A percentile compares a stretch with the other conserved stretches of the same genome.
Conservation (phyloP, 306 rosid species). For the Potentilla sterilis region DNA sequence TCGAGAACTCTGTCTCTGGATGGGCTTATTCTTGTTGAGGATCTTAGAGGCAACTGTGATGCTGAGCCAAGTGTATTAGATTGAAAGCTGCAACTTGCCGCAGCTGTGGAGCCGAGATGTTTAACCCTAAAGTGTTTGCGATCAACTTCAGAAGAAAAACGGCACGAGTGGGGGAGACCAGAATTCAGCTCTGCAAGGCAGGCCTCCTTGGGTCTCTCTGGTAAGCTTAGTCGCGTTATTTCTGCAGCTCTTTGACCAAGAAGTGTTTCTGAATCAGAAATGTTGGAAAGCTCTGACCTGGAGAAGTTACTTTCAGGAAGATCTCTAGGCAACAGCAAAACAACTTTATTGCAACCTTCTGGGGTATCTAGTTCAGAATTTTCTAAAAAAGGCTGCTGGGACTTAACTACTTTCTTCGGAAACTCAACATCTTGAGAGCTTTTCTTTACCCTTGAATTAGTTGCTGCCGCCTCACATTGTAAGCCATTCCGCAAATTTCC, state of each 20-base stretch:
- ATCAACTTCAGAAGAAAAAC: conserved; percentile 37
- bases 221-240: conserved; percentile 35
- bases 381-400: conserved; percentile 29
- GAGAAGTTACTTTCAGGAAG: conserved; percentile 33
- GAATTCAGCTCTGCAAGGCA: conserved; percentile 29
- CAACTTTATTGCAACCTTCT: conserved; percentile 45
- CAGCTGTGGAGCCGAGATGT: conserved; percentile 31
- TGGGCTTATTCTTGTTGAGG: conserved; percentile 44
- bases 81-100: conserved; percentile 28
- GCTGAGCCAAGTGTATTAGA: conserved; percentile 36
- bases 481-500: conserved; percentile 25
- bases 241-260: conserved; percentile 40
- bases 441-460: conserved; percentile 24
- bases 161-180: conserved; percentile 39
- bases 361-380: conserved; percentile 30
- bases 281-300: conserved; percentile 28
- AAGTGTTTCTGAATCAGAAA: conserved; percentile 37
- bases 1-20: conserved; percentile 43
- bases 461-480: conserved; percentile 34
- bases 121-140: conserved; percentile 35
- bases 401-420: conserved; percentile 38
- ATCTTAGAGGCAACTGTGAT: conserved; percentile 18
- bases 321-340: conserved; percentile 53
- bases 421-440: conserved; percentile 36
- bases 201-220: conserved; percentile 40